These are phyloP conservation scores for Takakia lepidozioides DNA, from an alignment of 225 moss, liverwort and hornwort species.

Conservation along the genomic window DNA sequence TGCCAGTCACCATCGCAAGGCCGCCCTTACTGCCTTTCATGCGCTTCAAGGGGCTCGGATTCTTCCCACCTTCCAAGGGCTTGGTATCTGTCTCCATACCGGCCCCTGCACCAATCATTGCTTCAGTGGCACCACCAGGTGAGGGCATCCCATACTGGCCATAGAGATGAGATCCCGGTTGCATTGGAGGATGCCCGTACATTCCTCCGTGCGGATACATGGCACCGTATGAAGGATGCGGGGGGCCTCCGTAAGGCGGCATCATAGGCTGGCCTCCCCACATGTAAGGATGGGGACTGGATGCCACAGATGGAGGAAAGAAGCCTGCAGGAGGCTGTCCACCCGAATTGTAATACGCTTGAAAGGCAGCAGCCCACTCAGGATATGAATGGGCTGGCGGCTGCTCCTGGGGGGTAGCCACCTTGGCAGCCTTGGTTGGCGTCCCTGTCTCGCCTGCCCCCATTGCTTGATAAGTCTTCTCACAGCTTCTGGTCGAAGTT, in stretches of 20 bases:
- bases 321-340: constrained; percentile 34
- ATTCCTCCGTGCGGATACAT: constrained; percentile 59
- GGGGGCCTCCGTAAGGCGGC: constrained; percentile 52
- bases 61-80: constrained; percentile 19
- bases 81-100: constrained; percentile 33
- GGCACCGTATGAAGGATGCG: constrained; percentile 52
- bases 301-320: no score
- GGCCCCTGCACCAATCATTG: constrained; percentile 27
- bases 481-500: no score
- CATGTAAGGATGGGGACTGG: constrained; percentile 52
- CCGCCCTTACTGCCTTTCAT: constrained; percentile 56
- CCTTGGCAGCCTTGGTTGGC: no score
- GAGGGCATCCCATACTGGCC: constrained; percentile 40
- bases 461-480: no score
- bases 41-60: constrained; percentile 30
- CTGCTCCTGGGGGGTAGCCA: no score
- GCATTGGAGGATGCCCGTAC: constrained; percentile 53
- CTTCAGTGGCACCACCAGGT: constrained; percentile 11
- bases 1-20: constrained; percentile 29
- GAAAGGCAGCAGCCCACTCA: constrained; percentile 58
- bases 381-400: constrained; percentile 19
- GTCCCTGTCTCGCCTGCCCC: no score
- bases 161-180: no score
- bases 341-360: constrained; percentile 51
- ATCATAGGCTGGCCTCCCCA: constrained; percentile 60